Evolutionary conservation across 768 basidiomycete genomes (phyloP).

Genomic region (Boletus patriciae): DNA sequence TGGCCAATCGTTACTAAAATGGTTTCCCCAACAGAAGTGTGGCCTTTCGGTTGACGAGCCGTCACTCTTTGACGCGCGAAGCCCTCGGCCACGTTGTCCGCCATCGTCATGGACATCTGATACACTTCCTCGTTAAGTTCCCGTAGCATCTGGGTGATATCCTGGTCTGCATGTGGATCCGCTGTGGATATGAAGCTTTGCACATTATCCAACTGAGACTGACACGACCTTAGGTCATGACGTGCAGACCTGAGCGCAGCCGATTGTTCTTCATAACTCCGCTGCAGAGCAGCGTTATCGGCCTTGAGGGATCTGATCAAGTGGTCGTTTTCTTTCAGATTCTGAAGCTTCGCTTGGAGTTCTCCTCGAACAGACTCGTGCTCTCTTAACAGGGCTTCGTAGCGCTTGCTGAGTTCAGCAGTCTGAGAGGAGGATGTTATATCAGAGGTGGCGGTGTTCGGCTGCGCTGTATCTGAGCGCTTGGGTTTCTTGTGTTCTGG

Average conservation of each 20-base stretch:
- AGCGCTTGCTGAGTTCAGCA: not conserved
- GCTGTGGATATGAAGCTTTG: not conserved
- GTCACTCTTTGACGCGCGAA: not conserved
- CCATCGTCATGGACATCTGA: not conserved
- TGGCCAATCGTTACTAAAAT: not conserved
- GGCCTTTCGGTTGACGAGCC: not conserved
- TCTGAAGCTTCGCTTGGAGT: not conserved
- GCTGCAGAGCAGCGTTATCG: not conserved
- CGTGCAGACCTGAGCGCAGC: not conserved
- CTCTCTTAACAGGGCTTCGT: not conserved
- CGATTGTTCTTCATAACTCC: not conserved
- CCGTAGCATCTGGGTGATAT: not conserved
- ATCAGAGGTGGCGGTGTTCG: too few species aligned
- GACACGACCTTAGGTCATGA: not conserved
- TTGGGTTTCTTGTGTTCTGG: not conserved
- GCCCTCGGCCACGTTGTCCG: not conserved
- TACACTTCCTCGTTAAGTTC: not conserved
- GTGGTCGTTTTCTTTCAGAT: not conserved
- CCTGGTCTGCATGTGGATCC: not conserved
- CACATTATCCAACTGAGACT: not conserved
- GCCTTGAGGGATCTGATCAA: not conserved
- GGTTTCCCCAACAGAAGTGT: not conserved
- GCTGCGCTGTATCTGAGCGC: not conserved
- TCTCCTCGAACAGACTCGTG: not conserved
- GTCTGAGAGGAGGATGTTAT: too few species aligned